Percentiles rank a stretch among this genome's conserved stretches.
These are phyloP conservation scores for Alternaria arborescens DNA, from an alignment of 2,329 filamentous ascomycete genomes.

Conservation along the genomic window DNA sequence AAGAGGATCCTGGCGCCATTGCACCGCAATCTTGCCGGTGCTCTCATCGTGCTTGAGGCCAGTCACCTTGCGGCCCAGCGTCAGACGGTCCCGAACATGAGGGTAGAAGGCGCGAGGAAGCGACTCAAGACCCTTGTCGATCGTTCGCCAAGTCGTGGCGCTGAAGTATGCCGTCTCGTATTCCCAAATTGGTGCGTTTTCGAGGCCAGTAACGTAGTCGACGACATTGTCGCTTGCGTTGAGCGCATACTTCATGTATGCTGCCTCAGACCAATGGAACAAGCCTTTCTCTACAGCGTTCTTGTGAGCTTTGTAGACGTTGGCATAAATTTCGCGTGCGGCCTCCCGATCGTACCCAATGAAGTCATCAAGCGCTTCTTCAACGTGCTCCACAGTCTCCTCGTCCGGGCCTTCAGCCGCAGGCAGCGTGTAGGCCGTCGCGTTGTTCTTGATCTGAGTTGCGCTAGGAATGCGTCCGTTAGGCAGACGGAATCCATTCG, in stretches of 20 bases:
- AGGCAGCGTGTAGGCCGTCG: slow-evolving; percentile 29
- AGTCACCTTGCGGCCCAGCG: slow-evolving; percentile 65
- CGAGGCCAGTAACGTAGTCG: slow-evolving; percentile 51
- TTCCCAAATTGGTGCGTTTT: slow-evolving; percentile 58
- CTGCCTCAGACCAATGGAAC: slow-evolving; percentile 72
- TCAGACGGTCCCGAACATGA: slow-evolving; percentile 65
- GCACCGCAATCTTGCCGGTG: slow-evolving; percentile 64
- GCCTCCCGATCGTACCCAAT: slow-evolving; percentile 29
- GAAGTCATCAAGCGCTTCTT: slow-evolving; percentile 32
- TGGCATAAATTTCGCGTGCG: slow-evolving; percentile 54
- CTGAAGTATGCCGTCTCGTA: slow-evolving; percentile 66
- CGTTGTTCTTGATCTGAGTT: slow-evolving; percentile 39
- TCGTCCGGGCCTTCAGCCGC: slow-evolving; percentile 25
- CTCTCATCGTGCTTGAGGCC: slow-evolving; percentile 63
- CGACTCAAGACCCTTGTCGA: slow-evolving; percentile 67
- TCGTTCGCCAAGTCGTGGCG: slow-evolving; percentile 69
- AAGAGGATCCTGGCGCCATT: slow-evolving; percentile 62
- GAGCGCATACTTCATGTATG: slow-evolving; percentile 68
- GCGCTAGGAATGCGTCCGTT: slow-evolving; percentile 47
- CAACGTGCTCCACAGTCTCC: slow-evolving; percentile 29
- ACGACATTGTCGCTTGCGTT: slow-evolving; percentile 64
- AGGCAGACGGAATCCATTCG: slow-evolving; percentile 45
- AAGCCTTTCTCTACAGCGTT: slow-evolving; percentile 62
- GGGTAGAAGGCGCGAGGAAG: slow-evolving; percentile 71
- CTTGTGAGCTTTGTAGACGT: slow-evolving; percentile 64